Base-by-base conservation (phyloP, 164 flowering plant species). In the Magnolia sinica region DNA sequence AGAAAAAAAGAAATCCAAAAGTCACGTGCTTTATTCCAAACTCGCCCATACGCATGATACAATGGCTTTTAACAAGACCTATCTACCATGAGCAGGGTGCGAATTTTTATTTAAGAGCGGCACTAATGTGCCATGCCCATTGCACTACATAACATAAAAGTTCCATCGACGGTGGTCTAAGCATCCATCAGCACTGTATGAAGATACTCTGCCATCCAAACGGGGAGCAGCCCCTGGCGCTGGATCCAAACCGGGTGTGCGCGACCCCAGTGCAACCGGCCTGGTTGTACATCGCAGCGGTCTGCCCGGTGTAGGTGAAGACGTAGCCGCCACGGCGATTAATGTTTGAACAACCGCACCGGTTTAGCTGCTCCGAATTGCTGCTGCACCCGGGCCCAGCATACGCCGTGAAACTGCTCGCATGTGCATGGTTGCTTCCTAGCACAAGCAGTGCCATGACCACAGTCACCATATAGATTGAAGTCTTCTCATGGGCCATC, bases 201-300 rank as follows among this genome's bases (percentile, higher is more conserved):
- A 77, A 73, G 22, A 77, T 14, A n/a, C 79, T 77, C 79, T 29
- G 51, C 79, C 79, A 77, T 16, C 79, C 79, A 13, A 77, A 77
- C 1, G 22, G 37, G 37, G 19, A 27, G 67, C 79, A 77, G 2
- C 16, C 75, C 2, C 66, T 29, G 2, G 66, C 67, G 5, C 65
- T 37, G 18, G 58, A 50, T 7, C 31, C 11, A 4, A 77, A 73
- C 8, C 52, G 50, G 37, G 76, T 77, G 37, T 77, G 70, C 3
- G 70, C 76, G 1, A 74, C 76, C 10, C 78, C 77, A 1, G 7
- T 68, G 71, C 77, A 75, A 16, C 64, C 64, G 23, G 2, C 20
- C 63, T 75, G 63, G 71, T 75, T 75, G 50, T 75, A 75, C 7
- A 50, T 9, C 9, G 71, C 64, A 4, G 77, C 70, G 23, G 71